Conservation (phyloP, 129 eudicot genomes). For the Cynara cardunculus region DNA sequence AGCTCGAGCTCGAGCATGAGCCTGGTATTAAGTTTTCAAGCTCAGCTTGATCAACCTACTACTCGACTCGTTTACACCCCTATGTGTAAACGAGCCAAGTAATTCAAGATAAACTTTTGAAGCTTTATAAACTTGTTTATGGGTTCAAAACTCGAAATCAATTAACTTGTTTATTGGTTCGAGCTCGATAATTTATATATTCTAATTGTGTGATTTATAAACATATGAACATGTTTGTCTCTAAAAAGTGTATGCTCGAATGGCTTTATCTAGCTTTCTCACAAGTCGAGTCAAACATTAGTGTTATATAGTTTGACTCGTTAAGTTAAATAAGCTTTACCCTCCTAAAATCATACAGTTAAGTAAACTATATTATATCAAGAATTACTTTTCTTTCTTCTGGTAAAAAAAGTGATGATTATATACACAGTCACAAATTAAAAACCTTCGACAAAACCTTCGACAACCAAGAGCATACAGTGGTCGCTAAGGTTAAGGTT, state of each 20-base stretch:
- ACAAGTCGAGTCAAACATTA: not conserved
- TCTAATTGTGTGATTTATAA: not conserved
- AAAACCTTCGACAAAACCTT: not conserved
- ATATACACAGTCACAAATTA: no score
- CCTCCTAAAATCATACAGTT: no score
- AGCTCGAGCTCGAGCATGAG: no score
- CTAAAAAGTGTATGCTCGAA: not conserved
- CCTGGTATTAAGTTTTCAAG: no score
- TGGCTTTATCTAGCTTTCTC: not conserved
- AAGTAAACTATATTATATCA: no score
- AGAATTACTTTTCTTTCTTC: no score
- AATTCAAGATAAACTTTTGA: no score
- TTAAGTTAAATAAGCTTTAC: no score
- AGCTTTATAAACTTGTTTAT: not conserved
- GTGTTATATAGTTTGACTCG: not conserved
- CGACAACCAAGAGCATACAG: not conserved
- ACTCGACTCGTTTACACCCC: no score
- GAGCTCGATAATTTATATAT: not conserved
- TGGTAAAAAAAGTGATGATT: no score
- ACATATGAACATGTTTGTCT: not conserved
- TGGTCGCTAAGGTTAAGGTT: not conserved
- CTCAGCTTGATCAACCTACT: no score
- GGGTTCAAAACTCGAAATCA: not conserved
- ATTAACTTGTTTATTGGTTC: not conserved
- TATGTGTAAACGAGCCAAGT: no score